Conservation (phyloP, 129 eudicot genomes). For the Flaveria trinervia region DNA sequence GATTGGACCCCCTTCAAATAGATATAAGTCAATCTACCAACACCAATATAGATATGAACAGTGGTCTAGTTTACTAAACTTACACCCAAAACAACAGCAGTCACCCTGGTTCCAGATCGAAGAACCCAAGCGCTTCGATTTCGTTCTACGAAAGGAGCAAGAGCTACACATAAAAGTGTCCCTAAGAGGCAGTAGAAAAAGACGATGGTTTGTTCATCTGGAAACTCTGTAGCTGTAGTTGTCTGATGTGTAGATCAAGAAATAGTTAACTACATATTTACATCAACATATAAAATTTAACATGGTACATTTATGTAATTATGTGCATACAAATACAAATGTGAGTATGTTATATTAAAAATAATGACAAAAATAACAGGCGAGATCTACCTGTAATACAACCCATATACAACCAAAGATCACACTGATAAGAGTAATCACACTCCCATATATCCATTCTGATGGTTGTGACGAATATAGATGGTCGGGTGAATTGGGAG, state of each 20-base stretch:
- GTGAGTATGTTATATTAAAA: too few species aligned
- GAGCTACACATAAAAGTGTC: slow-evolving; percentile 14
- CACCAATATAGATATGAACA: neutral
- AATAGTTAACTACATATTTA: neutral
- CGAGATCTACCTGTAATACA: slow-evolving; percentile 16
- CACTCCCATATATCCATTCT: slow-evolving; percentile 16
- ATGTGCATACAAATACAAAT: too few species aligned
- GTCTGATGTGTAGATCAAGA: slow-evolving; percentile 2
- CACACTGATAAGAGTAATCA: neutral
- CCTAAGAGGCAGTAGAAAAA: slow-evolving; percentile 30
- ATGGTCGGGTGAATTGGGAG: neutral
- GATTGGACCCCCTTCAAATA: slow-evolving; percentile 19
- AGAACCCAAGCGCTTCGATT: slow-evolving; percentile 25
- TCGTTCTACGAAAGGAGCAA: slow-evolving; percentile 22
- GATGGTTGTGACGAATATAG: slow-evolving; percentile 17
- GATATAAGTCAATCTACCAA: slow-evolving; percentile 6
- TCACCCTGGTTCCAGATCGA: slow-evolving; percentile 10
- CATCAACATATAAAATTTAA: neutral
- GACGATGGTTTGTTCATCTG: slow-evolving; percentile 29
- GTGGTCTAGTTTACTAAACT: neutral
- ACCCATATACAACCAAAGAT: slow-evolving; percentile 5
- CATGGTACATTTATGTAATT: neutral
- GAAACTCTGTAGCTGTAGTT: slow-evolving; percentile 17
- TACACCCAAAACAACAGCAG: slow-evolving; percentile 25
- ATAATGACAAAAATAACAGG: too few species aligned